Percentiles rank a stretch among this genome's conserved stretches.
Conservation (phyloP, 2,329 filamentous ascomycete genomes). For the Nemania diffusa region DNA sequence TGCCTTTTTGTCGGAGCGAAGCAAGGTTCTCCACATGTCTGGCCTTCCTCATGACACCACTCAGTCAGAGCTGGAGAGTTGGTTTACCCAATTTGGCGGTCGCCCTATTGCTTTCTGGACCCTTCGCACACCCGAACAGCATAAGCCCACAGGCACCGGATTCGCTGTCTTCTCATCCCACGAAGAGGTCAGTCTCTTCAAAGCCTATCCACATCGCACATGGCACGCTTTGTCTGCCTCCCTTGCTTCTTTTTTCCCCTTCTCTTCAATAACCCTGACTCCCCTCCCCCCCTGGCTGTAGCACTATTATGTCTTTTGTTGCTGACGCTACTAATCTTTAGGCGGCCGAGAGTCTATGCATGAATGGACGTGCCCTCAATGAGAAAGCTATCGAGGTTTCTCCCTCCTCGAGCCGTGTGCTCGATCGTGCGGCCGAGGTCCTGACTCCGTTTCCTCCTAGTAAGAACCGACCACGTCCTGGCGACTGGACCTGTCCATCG, state of each 20-base stretch:
- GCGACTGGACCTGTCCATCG: conserved; percentile 98
- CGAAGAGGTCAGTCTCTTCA: conserved; percentile 81
- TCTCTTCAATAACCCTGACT: neutral
- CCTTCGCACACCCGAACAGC: conserved; percentile 94
- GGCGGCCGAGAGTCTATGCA: conserved; percentile 97
- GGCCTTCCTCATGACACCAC: conserved; percentile 97
- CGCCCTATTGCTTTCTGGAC: conserved; percentile 99
- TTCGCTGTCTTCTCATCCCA: conserved; percentile 99
- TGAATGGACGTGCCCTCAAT: conserved; percentile 98
- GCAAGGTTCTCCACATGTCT: conserved; percentile 98
- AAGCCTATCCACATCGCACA: neutral
- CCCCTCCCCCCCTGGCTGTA: neutral
- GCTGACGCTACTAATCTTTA: conserved; percentile 51
- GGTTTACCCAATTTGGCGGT: conserved; percentile 99
- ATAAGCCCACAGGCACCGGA: conserved; percentile 98
- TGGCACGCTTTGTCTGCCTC: neutral
- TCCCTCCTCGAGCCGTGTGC: conserved; percentile 93
- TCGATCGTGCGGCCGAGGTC: conserved; percentile 95
- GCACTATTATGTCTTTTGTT: neutral
- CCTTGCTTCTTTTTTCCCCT: neutral
- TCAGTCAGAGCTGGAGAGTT: conserved; percentile 97
- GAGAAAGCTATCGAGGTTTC: conserved; percentile 99
- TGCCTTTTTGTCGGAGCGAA: conserved; percentile 94
- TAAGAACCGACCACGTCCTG: conserved; percentile 96
- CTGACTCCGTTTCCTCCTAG: conserved; percentile 97